These are phyloP conservation scores for Taxawa tesnikishii DNA, from an alignment of 2,329 filamentous ascomycete species.

Conservation along the genomic window DNA sequence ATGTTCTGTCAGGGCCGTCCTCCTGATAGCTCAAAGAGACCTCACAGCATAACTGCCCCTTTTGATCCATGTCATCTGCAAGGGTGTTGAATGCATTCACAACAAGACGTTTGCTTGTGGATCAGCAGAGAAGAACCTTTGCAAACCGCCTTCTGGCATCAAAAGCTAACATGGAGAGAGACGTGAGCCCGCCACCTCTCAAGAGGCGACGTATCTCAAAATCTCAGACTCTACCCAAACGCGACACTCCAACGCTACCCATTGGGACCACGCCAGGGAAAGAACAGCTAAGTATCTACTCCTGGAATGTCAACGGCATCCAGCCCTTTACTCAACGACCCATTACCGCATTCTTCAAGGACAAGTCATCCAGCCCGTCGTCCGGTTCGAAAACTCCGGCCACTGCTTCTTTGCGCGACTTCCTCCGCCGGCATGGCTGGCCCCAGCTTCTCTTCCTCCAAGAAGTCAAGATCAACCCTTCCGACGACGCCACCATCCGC, in stretches of 20 bases:
- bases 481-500: constrained; percentile 25
- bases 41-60: no score
- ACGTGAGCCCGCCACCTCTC: constrained; percentile 18
- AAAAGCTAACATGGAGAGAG: background rate
- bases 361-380: constrained; percentile 4
- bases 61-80: no score
- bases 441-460: constrained; percentile 35
- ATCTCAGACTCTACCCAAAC: background rate
- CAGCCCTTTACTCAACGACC: constrained; percentile 26
- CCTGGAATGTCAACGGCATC: constrained; percentile 39
- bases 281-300: constrained; percentile 24
- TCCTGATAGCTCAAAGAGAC: no score
- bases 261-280: background rate
- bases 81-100: no score
- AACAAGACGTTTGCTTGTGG: no score
- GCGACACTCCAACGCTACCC: constrained; percentile 2
- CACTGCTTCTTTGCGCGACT: constrained; percentile 23
- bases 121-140: no score
- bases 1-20: no score
- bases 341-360: constrained; percentile 27
- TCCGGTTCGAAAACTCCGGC: constrained; percentile 1
- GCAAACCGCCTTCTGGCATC: background rate
- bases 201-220: constrained; percentile 12
- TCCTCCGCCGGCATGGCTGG: constrained; percentile 32
- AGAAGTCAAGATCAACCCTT: constrained; percentile 35